Percentiles rank a stretch among this genome's conserved stretches.
Evolutionary conservation across 2,329 filamentous ascomycete species (phyloP).

Genomic region (Pseudodiploospora longispora): DNA sequence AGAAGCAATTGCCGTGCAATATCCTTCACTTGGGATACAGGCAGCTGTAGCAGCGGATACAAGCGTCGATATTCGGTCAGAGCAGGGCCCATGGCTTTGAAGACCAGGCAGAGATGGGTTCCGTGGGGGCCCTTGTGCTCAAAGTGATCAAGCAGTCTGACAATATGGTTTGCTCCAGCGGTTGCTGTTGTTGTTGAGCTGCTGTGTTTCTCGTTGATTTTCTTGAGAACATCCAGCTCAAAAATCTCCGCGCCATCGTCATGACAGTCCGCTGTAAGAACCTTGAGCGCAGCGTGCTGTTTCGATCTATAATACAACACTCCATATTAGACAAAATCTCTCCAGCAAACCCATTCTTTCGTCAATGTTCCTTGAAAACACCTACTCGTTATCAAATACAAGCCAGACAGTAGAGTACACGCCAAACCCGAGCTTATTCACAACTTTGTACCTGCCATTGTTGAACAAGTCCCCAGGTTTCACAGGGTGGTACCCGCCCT

Average conservation of each 20-base stretch:
- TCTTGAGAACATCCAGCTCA: conserved; percentile 14
- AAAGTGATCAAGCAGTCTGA: conserved; percentile 17
- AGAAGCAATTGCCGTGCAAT: conserved; percentile 14
- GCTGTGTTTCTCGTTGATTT: conserved; percentile 6
- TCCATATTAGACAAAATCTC: too few species aligned
- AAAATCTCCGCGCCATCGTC: conserved; percentile 4
- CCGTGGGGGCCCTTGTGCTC: conserved; percentile 21
- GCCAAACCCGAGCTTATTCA: conserved; percentile 14
- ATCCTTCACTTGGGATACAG: conserved; percentile 8
- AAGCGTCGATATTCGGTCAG: conserved; percentile 11
- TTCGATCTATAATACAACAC: too few species aligned
- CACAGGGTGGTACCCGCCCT: conserved; percentile 11
- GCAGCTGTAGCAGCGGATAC: conserved; percentile 10
- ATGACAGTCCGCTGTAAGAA: too few species aligned
- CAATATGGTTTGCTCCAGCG: conserved; percentile 7
- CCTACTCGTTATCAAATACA: neutral
- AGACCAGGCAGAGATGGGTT: conserved; percentile 20
- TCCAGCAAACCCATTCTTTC: neutral
- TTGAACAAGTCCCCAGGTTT: conserved; percentile 10
- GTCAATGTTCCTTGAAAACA: too few species aligned
- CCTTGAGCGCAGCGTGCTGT: too few species aligned
- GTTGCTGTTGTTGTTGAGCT: neutral
- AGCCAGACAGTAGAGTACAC: conserved; percentile 14
- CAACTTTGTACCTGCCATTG: conserved; percentile 7
- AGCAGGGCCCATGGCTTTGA: conserved; percentile 22